Base-by-base conservation (phyloP, 768 basidiomycete genomes). In the Stropharia rugosoannulata region DNA sequence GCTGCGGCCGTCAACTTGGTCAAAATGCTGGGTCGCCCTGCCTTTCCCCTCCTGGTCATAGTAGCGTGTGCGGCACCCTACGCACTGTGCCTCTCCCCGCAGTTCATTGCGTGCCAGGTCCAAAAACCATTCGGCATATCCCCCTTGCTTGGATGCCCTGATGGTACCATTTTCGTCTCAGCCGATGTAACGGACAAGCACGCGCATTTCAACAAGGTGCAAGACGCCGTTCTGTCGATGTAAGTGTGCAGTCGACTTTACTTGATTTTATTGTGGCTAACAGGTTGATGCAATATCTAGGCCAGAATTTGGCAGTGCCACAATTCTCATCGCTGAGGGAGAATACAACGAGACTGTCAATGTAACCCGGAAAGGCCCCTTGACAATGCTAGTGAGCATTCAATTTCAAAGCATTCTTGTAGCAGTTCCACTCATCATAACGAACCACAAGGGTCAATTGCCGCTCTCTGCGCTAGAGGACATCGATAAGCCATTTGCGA, bases 271-370 rank as follows among this genome's bases (percentile, higher is more conserved):
- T 39, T 44, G 4, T 9, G 15, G 25, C 27, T 25, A 50, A 25
- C 4, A 11, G 13, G 22, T 22, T 6, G 29, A 10, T 32, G 6
- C 29, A 32, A 15, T 22, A 25, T 50, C 18, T 36, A 87, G 84
- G 16, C 75, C 80, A 0, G 61, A 72, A 25, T 62, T 67, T 7
- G 76, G 73, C 3, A 27, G 57, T 4, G 79, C 74, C 0, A 71
- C 71, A 1, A 83, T 88, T 37, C 77, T 87, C 25, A 73, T 89
- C 38, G 85, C 74, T 0, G 69, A 71, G 51, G 87, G 87, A 6
- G 73, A 79, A 47, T 89, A 87, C 57, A 76, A 79, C 47, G 86
- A 87, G 67, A 77, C 75, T 0, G 62, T 88, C 4, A 86, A 84
- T 50, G 70, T 88, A 16, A 80, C 84, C 0, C 73, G 83, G 40